phyloP scores from a whole-genome alignment of 345 rosid species.

The Citrus mangshanensis region DNA sequence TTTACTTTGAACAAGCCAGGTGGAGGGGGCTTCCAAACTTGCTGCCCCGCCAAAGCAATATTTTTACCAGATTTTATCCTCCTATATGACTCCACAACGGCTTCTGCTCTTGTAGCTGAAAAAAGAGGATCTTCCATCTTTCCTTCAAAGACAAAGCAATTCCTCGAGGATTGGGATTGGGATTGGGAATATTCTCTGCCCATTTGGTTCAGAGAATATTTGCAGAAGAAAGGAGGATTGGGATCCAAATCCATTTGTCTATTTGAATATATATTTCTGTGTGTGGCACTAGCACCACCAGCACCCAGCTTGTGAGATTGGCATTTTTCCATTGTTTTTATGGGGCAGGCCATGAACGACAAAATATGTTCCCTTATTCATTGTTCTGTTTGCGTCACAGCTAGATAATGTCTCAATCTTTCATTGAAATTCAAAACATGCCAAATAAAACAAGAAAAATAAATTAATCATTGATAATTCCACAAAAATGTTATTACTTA shows the following conservation, averaged over 20 bases:
- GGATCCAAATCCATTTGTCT: slow-evolving; percentile 1
- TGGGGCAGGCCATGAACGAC: not conserved
- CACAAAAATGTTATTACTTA: not conserved
- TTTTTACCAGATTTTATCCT: no score
- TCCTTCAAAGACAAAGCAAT: no score
- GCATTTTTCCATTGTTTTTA: not conserved
- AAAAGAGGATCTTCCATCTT: no score
- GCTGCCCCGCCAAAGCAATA: no score
- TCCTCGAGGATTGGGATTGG: no score
- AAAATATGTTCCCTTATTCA: not conserved
- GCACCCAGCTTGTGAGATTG: not conserved
- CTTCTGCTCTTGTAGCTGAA: no score
- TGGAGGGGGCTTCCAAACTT: no score
- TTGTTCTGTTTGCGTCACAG: not conserved
- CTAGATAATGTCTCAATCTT: not conserved
- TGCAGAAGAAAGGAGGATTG: slow-evolving; percentile 3
- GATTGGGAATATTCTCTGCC: no score
- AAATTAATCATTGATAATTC: not conserved
- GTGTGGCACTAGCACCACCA: not conserved
- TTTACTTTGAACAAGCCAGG: no score
- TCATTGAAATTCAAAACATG: slow-evolving; percentile 1
- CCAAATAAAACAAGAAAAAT: not conserved
- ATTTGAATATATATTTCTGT: not conserved
- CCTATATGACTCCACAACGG: no score
- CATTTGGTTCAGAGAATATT: slow-evolving; percentile 11